Base-by-base conservation (phyloP, 2,329 filamentous ascomycete genomes). In the Helotiales sp. region DNA sequence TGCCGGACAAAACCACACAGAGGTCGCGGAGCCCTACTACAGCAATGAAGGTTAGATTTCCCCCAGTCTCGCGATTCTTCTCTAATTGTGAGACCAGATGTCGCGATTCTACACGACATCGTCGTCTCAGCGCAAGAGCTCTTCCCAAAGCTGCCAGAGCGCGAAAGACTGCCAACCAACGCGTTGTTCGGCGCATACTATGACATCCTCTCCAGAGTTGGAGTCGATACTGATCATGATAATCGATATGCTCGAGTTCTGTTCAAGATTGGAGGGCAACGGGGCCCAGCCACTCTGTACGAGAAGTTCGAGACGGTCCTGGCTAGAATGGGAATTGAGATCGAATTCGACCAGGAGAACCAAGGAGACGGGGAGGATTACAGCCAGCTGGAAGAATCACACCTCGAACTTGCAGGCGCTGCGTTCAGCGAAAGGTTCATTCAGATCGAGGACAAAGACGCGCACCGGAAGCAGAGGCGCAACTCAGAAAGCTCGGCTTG, bases 121-220 rank as follows among this genome's bases (percentile, higher is more conserved):
- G 89, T 96, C 75, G 82, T 84, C 68, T 84, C 86, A 73, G 93
- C 92, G 50, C 88, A 94, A 79, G 82, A 86, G 47, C 84, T 91
- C 32, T 83, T 88, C 62, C 81, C 86, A 54, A 79, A 79, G 11
- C 80, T 87, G 1, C 82, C 87, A 1, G 86, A 89, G 65, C 84
- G 85, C 58, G 86, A 91, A 73, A 85, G 86, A 64, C 83, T 91
- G 24, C 89, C 92, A 3, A 93, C 91, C 66, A 89, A 89, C 75
- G 92, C 93, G 10, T 85, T 97, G 20, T 96, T 96, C 79, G 85
- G 86, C 62, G 92, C 93, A 32, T 96, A 96, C 77, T 91, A 96
- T 75, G 84, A 87, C 64, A 84, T 94, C 49, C 85, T 97, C n/a
- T 87, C 86, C 5, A 83, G 88, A 71, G 83, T 91, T 81, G 90